Conservation (phyloP, 148 eudicot species). For the Fagopyrum tataricum region DNA sequence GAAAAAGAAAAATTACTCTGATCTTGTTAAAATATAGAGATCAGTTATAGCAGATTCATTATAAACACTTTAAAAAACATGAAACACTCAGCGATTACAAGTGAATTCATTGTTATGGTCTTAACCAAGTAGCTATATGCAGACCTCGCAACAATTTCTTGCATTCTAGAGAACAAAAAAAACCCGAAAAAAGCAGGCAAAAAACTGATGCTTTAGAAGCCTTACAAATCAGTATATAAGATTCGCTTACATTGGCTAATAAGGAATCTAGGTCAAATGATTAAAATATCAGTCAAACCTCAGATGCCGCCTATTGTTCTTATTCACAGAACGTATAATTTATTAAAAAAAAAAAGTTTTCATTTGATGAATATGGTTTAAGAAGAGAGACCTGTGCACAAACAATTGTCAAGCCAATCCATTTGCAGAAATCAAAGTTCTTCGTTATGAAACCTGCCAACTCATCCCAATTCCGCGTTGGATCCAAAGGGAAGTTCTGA, state of each 20-base stretch:
- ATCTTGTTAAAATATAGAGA: neutral
- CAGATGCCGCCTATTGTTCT: neutral
- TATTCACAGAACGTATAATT: neutral
- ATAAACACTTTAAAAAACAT: too few relatives aligned
- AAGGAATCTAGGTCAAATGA: neutral
- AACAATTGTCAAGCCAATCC: slow-evolving; percentile 68
- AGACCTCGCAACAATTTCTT: neutral
- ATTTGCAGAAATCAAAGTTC: slow-evolving; percentile 71
- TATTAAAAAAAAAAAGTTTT: neutral
- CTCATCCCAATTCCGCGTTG: neutral
- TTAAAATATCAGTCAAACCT: neutral
- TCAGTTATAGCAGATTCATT: too few relatives aligned
- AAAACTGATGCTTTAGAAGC: neutral
- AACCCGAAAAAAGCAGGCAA: neutral
- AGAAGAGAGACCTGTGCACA: slow-evolving; percentile 50
- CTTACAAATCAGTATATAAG: neutral
- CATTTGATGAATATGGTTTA: neutral
- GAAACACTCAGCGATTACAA: too few relatives aligned
- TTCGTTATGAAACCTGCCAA: slow-evolving; percentile 45
- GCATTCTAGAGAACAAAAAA: neutral
- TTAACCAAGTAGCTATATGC: too few relatives aligned
- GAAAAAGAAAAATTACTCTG: slow-evolving; percentile 10
- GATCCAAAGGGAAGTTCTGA: slow-evolving; percentile 72
- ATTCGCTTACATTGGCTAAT: neutral
- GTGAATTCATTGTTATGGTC: too few relatives aligned